Percentiles rank a stretch among this genome's conserved stretches.
phyloP scores from a whole-genome alignment of 169 alveolate species.

The Eimeria sp. region DNA sequence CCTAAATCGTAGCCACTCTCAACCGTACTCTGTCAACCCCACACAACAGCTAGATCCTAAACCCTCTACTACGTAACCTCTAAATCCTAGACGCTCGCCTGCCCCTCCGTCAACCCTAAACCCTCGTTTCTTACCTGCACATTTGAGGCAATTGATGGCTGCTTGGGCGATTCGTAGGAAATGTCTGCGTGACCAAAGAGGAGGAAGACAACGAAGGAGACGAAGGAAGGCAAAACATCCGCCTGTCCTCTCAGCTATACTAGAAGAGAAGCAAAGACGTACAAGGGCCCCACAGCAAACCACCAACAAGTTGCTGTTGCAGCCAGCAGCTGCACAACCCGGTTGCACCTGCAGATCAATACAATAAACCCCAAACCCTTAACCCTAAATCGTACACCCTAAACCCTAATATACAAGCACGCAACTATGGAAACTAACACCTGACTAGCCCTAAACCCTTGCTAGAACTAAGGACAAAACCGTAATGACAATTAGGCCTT shows the following conservation, averaged over 20 bases:
- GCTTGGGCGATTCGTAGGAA: conserved; percentile 71
- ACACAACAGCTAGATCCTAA: not conserved
- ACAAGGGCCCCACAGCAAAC: conserved; percentile 47
- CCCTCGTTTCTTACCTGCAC: conserved; percentile 18
- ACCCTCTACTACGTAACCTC: too few species aligned
- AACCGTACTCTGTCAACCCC: too few species aligned
- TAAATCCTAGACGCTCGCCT: too few species aligned
- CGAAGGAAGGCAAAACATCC: conserved; percentile 77
- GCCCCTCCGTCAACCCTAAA: not conserved
- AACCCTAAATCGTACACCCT: conserved; percentile 25
- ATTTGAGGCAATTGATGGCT: conserved; percentile 51
- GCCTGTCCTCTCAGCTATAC: conserved; percentile 66
- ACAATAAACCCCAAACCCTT: conserved; percentile 39
- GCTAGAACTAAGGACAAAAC: not conserved
- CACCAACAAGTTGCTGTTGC: conserved; percentile 52
- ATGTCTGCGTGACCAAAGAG: conserved; percentile 73
- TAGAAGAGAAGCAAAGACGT: conserved; percentile 68
- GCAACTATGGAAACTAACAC: too few species aligned
- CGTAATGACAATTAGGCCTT: not conserved
- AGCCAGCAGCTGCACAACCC: conserved; percentile 76
- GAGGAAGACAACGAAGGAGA: conserved; percentile 76
- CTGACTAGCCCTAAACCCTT: too few species aligned
- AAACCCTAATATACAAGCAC: not conserved
- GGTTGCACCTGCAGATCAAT: conserved; percentile 14
- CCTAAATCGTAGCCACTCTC: not conserved